Evolutionary conservation across 768 basidiomycete genomes (phyloP).

Genomic region (Cyathus striatus): DNA sequence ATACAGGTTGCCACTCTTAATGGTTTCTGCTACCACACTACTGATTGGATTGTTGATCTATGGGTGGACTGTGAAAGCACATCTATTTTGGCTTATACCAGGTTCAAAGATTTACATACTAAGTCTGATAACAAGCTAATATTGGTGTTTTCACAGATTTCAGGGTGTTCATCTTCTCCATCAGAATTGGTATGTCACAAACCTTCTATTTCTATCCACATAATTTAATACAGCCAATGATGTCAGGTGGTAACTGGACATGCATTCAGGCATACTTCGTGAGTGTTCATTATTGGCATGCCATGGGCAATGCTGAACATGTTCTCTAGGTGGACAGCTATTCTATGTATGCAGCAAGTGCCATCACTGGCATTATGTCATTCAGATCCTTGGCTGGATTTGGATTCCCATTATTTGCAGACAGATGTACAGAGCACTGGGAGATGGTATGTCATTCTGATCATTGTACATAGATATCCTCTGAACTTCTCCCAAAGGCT

Average conservation of each 20-base stretch:
- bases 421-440: conserved; percentile 49
- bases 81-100: conserved; percentile 53
- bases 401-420: conserved; percentile 61
- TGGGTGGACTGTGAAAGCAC: conserved; percentile 53
- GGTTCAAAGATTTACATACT: no score
- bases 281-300: conserved; percentile 22
- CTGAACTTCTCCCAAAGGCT: conserved; percentile 27
- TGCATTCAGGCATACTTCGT: conserved; percentile 57
- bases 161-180: conserved; percentile 42
- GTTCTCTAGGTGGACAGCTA: conserved; percentile 70
- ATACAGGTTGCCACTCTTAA: conserved; percentile 26
- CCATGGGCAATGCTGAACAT: no score
- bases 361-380: conserved; percentile 50
- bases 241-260: conserved; percentile 29
- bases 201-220: conserved; percentile 1
- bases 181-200: conserved; percentile 48
- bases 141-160: conserved; percentile 14
- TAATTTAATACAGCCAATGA: conserved; percentile 11
- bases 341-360: conserved; percentile 63
- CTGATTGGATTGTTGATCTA: conserved; percentile 59
- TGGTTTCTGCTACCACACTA: conserved; percentile 46
- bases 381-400: conserved; percentile 57
- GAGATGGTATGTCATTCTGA: conserved; percentile 29
- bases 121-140: no score
- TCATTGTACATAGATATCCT: not conserved